Percentiles rank a stretch among this genome's conserved stretches.
Evolutionary conservation across 2,329 filamentous ascomycete species (phyloP).

Genomic region (Stachybotrys chlorohalonatus): DNA sequence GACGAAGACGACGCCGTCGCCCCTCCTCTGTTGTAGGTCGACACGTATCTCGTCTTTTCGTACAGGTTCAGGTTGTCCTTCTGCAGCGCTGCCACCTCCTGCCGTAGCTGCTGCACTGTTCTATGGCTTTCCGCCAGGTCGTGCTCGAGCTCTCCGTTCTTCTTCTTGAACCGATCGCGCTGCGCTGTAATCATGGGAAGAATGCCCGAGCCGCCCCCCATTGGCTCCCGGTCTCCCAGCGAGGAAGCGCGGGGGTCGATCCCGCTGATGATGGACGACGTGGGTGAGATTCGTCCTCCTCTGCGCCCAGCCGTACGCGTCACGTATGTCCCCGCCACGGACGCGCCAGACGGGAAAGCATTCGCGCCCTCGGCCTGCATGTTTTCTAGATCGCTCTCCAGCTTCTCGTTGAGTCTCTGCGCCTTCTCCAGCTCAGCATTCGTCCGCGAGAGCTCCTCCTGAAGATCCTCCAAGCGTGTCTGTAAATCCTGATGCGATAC

Average conservation of each 20-base stretch:
- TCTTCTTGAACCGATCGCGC: constrained; percentile 95
- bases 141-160: constrained; percentile 81
- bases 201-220: constrained; percentile 75
- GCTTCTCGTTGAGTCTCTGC: constrained; percentile 73
- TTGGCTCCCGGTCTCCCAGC: constrained; percentile 46
- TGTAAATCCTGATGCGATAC: constrained; percentile 93
- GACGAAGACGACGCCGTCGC: constrained; percentile 52
- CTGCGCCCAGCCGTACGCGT: constrained; percentile 53
- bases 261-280: constrained; percentile 97
- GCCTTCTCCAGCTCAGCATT: constrained; percentile 82
- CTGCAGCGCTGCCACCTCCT: constrained; percentile 85
- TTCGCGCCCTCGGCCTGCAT: constrained; percentile 81
- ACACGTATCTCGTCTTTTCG: constrained; percentile 95
- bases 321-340: constrained; percentile 83
- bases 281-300: constrained; percentile 70
- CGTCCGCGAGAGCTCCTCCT: constrained; percentile 73
- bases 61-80: constrained; percentile 95
- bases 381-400: constrained; percentile 85
- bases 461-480: constrained; percentile 65
- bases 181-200: constrained; percentile 98
- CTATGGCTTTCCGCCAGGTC: constrained; percentile 80
- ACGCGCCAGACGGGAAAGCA: constrained; percentile 80
- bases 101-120: constrained; percentile 74
- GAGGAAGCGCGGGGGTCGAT: constrained; percentile 57
- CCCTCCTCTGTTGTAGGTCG: constrained; percentile 73